Evolutionary conservation across 1,139 yeast species (phyloP).

Genomic region (Pichia sp.): DNA sequence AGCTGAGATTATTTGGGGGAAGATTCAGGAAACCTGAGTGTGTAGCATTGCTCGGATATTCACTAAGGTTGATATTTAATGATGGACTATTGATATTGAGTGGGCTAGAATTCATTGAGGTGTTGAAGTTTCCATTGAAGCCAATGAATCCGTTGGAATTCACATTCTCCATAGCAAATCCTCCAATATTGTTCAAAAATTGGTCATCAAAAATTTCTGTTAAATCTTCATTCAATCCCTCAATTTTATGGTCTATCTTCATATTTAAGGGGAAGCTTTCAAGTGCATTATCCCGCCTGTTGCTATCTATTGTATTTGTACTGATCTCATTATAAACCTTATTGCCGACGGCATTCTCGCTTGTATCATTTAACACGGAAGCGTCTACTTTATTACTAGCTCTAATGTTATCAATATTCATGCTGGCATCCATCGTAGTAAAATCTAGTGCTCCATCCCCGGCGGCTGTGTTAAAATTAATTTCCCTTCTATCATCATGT

Average conservation of each 20-base stretch:
- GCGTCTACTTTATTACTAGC: not conserved
- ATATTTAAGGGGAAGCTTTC: no score
- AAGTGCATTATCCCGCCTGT: no score
- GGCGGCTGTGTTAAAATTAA: slow-evolving; percentile 7
- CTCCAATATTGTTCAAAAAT: slow-evolving; percentile 25
- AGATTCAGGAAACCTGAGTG: not conserved
- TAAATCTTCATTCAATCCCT: slow-evolving; percentile 6
- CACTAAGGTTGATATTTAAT: not conserved
- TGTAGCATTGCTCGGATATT: not conserved
- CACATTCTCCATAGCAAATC: slow-evolving; percentile 17
- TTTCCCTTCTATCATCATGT: slow-evolving; percentile 10
- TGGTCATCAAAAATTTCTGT: slow-evolving; percentile 23
- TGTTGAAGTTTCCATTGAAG: not conserved
- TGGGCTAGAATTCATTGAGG: not conserved
- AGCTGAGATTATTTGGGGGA: not conserved
- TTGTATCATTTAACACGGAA: not conserved
- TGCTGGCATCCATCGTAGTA: no score
- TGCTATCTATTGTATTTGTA: no score
- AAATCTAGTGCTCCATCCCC: not conserved
- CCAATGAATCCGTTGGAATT: not conserved
- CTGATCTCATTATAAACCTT: no score
- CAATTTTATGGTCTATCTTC: no score
- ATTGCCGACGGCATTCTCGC: not conserved
- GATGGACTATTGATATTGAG: not conserved
- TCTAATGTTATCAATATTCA: not conserved